Base-by-base conservation (phyloP, 352 stramenopile species). In the Elongisporangium prolatum region DNA sequence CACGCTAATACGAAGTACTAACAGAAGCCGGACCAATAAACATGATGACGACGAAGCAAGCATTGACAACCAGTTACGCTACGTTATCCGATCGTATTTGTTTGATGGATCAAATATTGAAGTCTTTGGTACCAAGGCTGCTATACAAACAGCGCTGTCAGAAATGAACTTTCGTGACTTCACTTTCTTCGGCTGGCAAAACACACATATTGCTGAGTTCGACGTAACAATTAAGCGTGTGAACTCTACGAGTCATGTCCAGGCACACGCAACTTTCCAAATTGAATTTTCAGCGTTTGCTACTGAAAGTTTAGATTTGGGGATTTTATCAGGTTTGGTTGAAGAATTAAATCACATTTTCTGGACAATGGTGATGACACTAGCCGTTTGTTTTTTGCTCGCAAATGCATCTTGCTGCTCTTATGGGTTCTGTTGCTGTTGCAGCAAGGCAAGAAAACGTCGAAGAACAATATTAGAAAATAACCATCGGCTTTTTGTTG, bases 361-460 rank as follows among this genome's bases (percentile, higher is more conserved):
- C 1, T 82, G 65, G 50, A 75, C 64, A 11, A n/a, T 70, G 14
- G 38, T 72, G 50, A 28, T 75, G 25, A 72, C 20, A 24, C 40
- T 57, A 20, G 56, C 56, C 3, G 49, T 72, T 9, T 77, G 70
- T 44, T 40, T 88, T 11, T 57, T 88, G n/a, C 20, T 89, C 16
- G 71, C 78, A 8, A 88, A 79, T 63, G 49, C 67, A 0, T 76
- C 72, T 9, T 91, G 77, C 21, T 75, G 74, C 14, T 77, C 65
- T 1, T 57, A 65, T 24, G 66, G 64, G 14, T 88, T 77, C 57
- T 90, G 80, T 18, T 93, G 81, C 18, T 88, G 80, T 48, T 83
- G 72, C 48, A 64, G 63, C 49, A 67, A 75, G 17, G 65, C 67
- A 5, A 65, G 77, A 18, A 66, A 70, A 38, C 65, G 76, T n/a